Base-by-base conservation (phyloP, 345 rosid genomes). In the Isatis tinctoria region DNA sequence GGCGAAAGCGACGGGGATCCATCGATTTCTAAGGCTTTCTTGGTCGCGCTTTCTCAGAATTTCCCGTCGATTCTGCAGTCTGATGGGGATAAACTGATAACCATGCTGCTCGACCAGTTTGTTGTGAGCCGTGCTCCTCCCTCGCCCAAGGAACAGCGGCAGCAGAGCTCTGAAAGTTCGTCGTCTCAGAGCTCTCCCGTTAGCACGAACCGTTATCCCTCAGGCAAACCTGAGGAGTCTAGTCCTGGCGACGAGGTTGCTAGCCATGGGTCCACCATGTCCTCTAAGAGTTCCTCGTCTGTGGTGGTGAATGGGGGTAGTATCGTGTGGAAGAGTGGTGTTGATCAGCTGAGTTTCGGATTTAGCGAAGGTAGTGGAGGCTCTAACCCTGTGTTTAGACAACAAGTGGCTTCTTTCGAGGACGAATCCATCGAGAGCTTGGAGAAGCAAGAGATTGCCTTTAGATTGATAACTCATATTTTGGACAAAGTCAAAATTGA, bases 361-460 rank as follows among this genome's bases (percentile, higher is more conserved):
- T 79, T 73, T 53, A 85, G 79, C 70, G 88, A 85, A 61, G 89
- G 87, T 20, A 84, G 82, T 41, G 88, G 88, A 30, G 79, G 76
- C 35, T 37, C 79, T 65, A 75, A 82, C 80, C 74, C 85, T 68
- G 81, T 85, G 63, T 79, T 80, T 57, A 81, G 82, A 83, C 92
- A 82, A 65, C 92, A 81, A 51, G 84, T 85, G 65, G 87, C 89
- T 80, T 85, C 83, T 4, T 90, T 85, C 27, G 98, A 96, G 83
- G 99, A 96, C 45, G 98, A 89, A 82, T 82, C 88, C 39, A 81
- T 88, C 39, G 96, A 89, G 82, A 85, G 84, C 76, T 83, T 92
- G 88, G 98, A 96, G 87, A 96, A 87, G 84, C 98, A 88, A 58
- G 97, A 88, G 79, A 82, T 92, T 80, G 91, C 94, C 2, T 90